Evolutionary conservation across 257 asterid species (phyloP).

Genomic region (Rauvolfia tetraphylla): DNA sequence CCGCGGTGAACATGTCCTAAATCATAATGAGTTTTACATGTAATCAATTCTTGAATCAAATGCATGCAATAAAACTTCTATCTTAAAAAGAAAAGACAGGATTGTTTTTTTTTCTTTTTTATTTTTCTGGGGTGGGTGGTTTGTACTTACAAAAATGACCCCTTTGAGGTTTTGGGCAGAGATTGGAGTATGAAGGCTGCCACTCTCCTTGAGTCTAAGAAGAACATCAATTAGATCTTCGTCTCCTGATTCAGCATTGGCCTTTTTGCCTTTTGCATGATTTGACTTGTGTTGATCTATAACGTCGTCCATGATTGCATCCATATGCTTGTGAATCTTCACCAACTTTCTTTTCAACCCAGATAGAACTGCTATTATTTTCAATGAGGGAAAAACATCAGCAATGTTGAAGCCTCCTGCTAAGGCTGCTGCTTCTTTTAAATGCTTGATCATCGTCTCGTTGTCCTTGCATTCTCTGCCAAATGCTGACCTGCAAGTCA

Average conservation of each 20-base stretch:
- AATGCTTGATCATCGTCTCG: slow-evolving; percentile 10
- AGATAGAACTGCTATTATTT: slow-evolving; percentile 15
- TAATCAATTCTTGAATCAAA: too few species aligned
- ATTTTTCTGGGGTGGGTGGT: background rate
- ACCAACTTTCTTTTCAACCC: slow-evolving; percentile 7
- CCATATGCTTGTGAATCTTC: slow-evolving; percentile 20
- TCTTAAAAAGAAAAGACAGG: too few species aligned
- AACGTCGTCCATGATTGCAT: slow-evolving; percentile 25
- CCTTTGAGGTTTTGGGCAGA: slow-evolving; percentile 35
- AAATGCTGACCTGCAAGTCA: slow-evolving; percentile 16
- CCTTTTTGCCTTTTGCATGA: slow-evolving; percentile 4
- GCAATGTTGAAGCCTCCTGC: slow-evolving; percentile 27
- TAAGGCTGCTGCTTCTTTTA: slow-evolving; percentile 19
- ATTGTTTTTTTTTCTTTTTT: too few species aligned
- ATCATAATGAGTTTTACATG: background rate
- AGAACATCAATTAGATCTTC: background rate
- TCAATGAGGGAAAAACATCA: slow-evolving; percentile 36
- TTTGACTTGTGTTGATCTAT: slow-evolving; percentile 29
- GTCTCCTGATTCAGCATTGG: background rate
- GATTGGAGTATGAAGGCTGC: slow-evolving; percentile 22
- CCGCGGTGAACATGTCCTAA: slow-evolving; percentile 11
- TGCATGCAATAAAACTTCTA: too few species aligned
- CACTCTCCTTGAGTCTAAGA: background rate
- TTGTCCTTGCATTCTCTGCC: background rate
- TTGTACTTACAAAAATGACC: slow-evolving; percentile 28